phyloP scores from a whole-genome alignment of 495 filamentous ascomycete genomes.

The Tuber calosporum region DNA sequence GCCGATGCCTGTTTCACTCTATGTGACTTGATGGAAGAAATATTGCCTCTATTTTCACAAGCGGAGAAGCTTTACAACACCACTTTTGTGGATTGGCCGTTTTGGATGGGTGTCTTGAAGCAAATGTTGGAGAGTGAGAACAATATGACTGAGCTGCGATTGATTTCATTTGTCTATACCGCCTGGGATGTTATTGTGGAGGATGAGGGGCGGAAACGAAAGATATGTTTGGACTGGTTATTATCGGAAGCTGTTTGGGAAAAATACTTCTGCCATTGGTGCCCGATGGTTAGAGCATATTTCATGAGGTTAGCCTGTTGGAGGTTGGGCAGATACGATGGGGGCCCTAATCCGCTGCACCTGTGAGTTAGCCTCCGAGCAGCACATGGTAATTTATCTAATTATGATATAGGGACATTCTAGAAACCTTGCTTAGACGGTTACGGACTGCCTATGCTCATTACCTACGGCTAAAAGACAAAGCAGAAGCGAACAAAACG shows the following conservation, averaged over 20 bases:
- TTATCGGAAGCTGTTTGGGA: slow-evolving; percentile 72
- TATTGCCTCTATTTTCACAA: slow-evolving; percentile 43
- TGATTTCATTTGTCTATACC: slow-evolving; percentile 77
- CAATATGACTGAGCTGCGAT: slow-evolving; percentile 83
- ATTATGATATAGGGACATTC: slow-evolving; percentile 51
- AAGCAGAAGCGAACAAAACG: slow-evolving; percentile 51
- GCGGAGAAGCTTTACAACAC: slow-evolving; percentile 25
- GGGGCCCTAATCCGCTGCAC: slow-evolving; percentile 59
- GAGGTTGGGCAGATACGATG: slow-evolving; percentile 75
- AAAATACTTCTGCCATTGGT: slow-evolving; percentile 91
- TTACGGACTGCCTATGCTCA: slow-evolving; percentile 69
- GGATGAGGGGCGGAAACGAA: slow-evolving; percentile 61
- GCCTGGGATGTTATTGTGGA: slow-evolving; percentile 68
- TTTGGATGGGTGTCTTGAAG: slow-evolving; percentile 80
- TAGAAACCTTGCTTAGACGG: slow-evolving; percentile 60
- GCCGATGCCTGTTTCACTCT: slow-evolving; percentile 84
- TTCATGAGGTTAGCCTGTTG: slow-evolving; percentile 91
- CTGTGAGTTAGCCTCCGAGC: slow-evolving; percentile 50
- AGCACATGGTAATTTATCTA: slow-evolving; percentile 10
- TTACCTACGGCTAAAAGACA: slow-evolving; percentile 65
- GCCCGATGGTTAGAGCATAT: slow-evolving; percentile 94
- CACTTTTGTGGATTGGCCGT: slow-evolving; percentile 64
- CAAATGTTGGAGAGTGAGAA: slow-evolving; percentile 83
- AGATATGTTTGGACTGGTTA: slow-evolving; percentile 71
- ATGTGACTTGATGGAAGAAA: slow-evolving; percentile 86